These are phyloP conservation scores for Wallemia mellicola DNA, from an alignment of 1,284 basidiomycete genomes.

Conservation along the genomic window DNA sequence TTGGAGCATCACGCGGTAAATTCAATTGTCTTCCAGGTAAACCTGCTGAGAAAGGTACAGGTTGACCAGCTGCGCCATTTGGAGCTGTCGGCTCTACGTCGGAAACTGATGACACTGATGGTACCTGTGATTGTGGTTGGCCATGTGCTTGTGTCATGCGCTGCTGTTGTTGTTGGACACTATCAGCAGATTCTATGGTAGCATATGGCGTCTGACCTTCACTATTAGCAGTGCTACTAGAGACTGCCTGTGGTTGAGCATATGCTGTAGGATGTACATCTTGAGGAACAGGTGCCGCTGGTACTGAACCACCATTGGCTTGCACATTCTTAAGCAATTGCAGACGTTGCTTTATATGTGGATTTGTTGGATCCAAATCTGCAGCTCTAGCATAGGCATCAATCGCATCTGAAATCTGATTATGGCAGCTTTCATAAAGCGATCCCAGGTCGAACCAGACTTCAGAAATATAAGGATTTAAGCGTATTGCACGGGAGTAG, in stretches of 20 bases:
- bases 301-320: conserved; percentile 41
- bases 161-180: conserved; percentile 11
- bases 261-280: conserved; percentile 89
- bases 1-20: not conserved
- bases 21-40: not conserved
- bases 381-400: conserved; percentile 82
- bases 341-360: conserved; percentile 44
- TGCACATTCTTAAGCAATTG: conserved; percentile 49
- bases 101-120: too few species aligned
- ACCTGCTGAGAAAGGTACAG: not conserved
- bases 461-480: conserved; percentile 96
- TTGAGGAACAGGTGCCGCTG: conserved; percentile 56
- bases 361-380: conserved; percentile 59
- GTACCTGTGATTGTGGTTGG: conserved; percentile 6
- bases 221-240: conserved; percentile 7
- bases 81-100: conserved; percentile 11
- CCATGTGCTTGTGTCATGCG: conserved; percentile 12
- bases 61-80: conserved; percentile 1
- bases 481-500: conserved; percentile 88
- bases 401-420: conserved; percentile 92
- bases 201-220: conserved; percentile 6
- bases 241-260: conserved; percentile 20
- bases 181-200: conserved; percentile 7
- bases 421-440: conserved; percentile 94
- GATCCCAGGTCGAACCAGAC: conserved; percentile 97